Evolutionary conservation across 139 green algal genomes (phyloP), one percentile per base, ranked within the genome.

Genomic region (Chlamydomonas sp.): DNA sequence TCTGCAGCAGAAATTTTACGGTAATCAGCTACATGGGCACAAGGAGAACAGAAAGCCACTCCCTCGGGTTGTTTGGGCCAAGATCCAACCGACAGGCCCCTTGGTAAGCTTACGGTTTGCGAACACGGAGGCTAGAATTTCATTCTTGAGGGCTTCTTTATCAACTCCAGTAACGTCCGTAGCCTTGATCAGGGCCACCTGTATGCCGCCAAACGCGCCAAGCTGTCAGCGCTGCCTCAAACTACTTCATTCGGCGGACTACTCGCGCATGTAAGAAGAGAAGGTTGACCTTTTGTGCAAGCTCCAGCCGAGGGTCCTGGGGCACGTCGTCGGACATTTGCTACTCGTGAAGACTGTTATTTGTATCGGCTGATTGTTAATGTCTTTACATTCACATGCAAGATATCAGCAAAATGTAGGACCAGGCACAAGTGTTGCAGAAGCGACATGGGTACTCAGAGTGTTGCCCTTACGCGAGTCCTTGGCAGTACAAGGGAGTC

Each of bases 21-120:
- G 9, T 31, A 18, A 15, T 60, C 7, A 20, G 20, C 9, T 15
- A 10, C 16, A 49, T 85, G 63, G 6, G 5, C 63, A 31, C 20
- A 17, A 5, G 49, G 20, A 68, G 7, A n/a, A 63, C 14, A 67
- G 62, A 62, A 49, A 49, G 31, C 31, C 31, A 49, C 31, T 49
- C 31, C 31, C 31, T 49, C 7, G 63, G 63, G 58, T 84, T 4
- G 20, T 17, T 60, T 74, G 59, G 8, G 17, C 7, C 64, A 58
- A n/a, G 12, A 16, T n/a, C n/a, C 1, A 8, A 64, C 8, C 20
- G 1, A 77, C 12, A 49, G 61, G 63, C 31, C 63, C 4, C 5
- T 60, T 61, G 12, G 9, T 8, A 31, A 14, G 63, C 86, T 95
- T 95, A 81, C 87, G 69, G 79, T 96, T 91, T 83, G 94, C 75